A percentile compares a stretch with the other conserved stretches of the same genome.
Conservation (phyloP, 129 eudicot species). For the Erigeron canadensis region DNA sequence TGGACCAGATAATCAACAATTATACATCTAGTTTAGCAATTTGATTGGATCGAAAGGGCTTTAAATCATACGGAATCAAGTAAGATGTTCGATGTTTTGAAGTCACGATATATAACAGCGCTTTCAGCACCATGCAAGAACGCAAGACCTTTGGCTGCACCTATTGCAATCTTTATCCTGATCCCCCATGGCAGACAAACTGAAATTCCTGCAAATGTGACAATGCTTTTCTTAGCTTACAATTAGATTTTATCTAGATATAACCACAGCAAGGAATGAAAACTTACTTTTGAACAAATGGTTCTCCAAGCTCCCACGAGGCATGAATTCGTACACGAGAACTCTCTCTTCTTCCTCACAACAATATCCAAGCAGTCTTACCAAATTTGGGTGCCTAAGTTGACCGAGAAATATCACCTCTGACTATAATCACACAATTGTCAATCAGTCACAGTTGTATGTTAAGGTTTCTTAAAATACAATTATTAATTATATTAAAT, state of each 20-base stretch:
- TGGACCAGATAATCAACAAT: not conserved
- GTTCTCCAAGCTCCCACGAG: slow-evolving; percentile 96
- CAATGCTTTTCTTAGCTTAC: not conserved
- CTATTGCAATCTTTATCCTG: slow-evolving; percentile 80
- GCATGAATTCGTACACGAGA: slow-evolving; percentile 92
- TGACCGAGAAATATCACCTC: slow-evolving; percentile 98
- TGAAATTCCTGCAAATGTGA: slow-evolving; percentile 54
- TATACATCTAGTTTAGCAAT: not conserved
- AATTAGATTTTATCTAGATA: not conserved
- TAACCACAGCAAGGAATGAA: not conserved
- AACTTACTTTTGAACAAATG: slow-evolving; percentile 81
- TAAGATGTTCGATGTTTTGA: slow-evolving; percentile 89
- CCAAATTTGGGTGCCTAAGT: slow-evolving; percentile 83
- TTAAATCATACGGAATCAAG: slow-evolving; percentile 73
- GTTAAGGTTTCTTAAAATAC: no score
- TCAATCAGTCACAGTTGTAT: not conserved
- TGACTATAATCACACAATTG: slow-evolving; percentile 42
- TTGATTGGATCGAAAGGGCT: not conserved
- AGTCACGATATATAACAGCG: slow-evolving; percentile 93
- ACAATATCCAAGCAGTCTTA: slow-evolving; percentile 83
- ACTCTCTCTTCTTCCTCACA: slow-evolving; percentile 94
- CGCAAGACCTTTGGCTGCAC: slow-evolving; percentile 96
- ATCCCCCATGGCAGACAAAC: slow-evolving; percentile 85
- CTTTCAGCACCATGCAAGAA: slow-evolving; percentile 93
- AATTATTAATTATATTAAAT: no score